Evolutionary conservation across 345 rosid genomes (phyloP).

Genomic region (Kandelia obovata): DNA sequence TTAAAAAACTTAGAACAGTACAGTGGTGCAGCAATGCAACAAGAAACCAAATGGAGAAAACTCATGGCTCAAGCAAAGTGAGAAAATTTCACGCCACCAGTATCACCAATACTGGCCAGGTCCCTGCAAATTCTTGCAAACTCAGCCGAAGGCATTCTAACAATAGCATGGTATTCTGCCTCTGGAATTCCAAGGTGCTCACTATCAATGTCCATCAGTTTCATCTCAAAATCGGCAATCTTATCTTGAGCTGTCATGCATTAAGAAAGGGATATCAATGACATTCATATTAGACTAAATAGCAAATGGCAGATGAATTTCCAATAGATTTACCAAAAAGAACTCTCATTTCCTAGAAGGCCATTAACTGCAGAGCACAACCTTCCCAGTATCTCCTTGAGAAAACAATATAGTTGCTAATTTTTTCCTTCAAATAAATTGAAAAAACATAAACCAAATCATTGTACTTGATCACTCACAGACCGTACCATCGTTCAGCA

Average conservation of each 20-base stretch:
- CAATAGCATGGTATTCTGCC: slow-evolving; percentile 95
- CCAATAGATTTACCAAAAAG: too few species aligned
- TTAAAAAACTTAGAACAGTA: neutral
- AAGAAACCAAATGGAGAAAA: neutral
- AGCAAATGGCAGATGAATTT: too few species aligned
- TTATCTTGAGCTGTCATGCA: slow-evolving; percentile 74
- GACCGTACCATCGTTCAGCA: too few species aligned
- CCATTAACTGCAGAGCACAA: too few species aligned
- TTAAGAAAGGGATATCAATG: neutral
- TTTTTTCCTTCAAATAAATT: too few species aligned
- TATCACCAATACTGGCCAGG: slow-evolving; percentile 90
- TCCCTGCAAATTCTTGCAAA: slow-evolving; percentile 88
- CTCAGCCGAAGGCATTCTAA: slow-evolving; percentile 90
- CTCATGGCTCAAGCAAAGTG: neutral
- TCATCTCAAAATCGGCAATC: slow-evolving; percentile 97
- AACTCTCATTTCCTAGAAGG: too few species aligned
- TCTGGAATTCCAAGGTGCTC: slow-evolving; percentile 99
- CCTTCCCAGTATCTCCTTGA: too few species aligned
- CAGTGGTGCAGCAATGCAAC: neutral
- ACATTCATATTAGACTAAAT: too few species aligned
- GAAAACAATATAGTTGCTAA: too few species aligned
- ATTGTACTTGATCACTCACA: too few species aligned
- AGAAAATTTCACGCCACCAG: slow-evolving; percentile 41
- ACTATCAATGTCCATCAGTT: slow-evolving; percentile 94
- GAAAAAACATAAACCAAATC: too few species aligned